A percentile compares a stretch with the other conserved stretches of the same genome.
These are phyloP conservation scores for Penicillium polonicum DNA, from an alignment of 2,329 filamentous ascomycete genomes.

Conservation along the genomic window DNA sequence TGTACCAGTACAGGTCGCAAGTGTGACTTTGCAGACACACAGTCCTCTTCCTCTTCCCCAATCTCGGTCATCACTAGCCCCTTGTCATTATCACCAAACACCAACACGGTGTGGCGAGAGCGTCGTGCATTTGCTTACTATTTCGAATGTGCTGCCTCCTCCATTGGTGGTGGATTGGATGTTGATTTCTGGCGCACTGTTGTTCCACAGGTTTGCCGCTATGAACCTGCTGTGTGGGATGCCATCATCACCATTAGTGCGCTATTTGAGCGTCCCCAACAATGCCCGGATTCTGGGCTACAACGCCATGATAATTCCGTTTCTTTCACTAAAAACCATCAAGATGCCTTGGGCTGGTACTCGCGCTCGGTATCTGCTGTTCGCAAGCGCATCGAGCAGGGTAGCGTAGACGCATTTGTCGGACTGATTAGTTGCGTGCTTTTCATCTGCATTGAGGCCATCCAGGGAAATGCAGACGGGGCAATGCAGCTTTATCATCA, in stretches of 20 bases:
- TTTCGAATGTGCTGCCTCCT: conserved; percentile 32
- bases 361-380: conserved; percentile 31
- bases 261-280: conserved; percentile 33
- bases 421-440: conserved; percentile 34
- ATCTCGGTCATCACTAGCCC: conserved; percentile 2
- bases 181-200: conserved; percentile 37
- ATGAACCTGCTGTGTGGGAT: conserved; percentile 41
- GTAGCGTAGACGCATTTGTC: conserved; percentile 27
- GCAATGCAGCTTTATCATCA: conserved; percentile 32
- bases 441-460: conserved; percentile 36
- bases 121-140: conserved; percentile 42
- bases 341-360: conserved; percentile 34
- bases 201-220: conserved; percentile 37
- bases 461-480: conserved; percentile 28
- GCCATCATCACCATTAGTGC: conserved; percentile 40
- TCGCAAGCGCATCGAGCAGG: conserved; percentile 26
- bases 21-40: conserved; percentile 32
- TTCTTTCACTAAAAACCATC: conserved; percentile 20
- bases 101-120: conserved; percentile 32
- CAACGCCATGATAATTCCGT: background rate
- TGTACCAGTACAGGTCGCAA: conserved; percentile 34
- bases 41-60: background rate
- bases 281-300: conserved; percentile 11
- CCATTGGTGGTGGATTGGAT: conserved; percentile 36
- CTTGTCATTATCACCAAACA: conserved; percentile 24